Evolutionary conservation across 176 grass and related monocot genomes (phyloP).

Genomic region (Lolium multiflorum): DNA sequence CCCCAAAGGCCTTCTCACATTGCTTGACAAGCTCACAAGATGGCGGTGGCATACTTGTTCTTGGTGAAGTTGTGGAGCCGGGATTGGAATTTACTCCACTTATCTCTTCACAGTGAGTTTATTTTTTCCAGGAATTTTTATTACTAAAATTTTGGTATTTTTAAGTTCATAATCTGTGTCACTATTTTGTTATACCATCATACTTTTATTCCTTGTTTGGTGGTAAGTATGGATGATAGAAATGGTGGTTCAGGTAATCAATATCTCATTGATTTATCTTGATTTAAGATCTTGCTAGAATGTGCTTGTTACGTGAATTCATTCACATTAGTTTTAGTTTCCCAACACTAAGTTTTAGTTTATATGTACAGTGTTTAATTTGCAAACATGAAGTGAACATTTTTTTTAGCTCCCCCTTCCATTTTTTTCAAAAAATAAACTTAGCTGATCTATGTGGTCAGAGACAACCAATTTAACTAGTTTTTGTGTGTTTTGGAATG

Average conservation of each 20-base stretch:
- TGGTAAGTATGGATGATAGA: background rate
- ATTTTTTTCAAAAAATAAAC: background rate
- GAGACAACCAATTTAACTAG: background rate
- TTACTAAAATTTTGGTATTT: background rate
- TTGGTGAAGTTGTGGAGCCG: conserved; percentile 77
- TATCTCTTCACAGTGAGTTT: conserved; percentile 77
- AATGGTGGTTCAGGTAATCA: background rate
- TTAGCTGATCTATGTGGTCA: background rate
- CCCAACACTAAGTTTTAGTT: background rate
- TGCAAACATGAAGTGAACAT: background rate
- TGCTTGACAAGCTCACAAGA: conserved; percentile 84
- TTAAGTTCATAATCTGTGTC: conserved; percentile 6
- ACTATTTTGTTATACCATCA: background rate
- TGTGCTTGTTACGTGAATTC: background rate
- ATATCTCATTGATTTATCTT: background rate
- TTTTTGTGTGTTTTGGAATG: background rate
- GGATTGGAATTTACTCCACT: conserved; percentile 89
- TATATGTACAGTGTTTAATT: background rate
- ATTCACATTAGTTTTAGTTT: background rate
- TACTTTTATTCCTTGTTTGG: background rate
- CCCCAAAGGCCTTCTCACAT: conserved; percentile 86
- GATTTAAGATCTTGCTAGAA: background rate
- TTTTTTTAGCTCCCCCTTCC: too few relatives aligned
- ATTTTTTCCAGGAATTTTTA: background rate
- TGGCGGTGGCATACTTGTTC: conserved; percentile 86